Conservation (phyloP, 108 stramenopile species). For the Discostella pseudostelligera region DNA sequence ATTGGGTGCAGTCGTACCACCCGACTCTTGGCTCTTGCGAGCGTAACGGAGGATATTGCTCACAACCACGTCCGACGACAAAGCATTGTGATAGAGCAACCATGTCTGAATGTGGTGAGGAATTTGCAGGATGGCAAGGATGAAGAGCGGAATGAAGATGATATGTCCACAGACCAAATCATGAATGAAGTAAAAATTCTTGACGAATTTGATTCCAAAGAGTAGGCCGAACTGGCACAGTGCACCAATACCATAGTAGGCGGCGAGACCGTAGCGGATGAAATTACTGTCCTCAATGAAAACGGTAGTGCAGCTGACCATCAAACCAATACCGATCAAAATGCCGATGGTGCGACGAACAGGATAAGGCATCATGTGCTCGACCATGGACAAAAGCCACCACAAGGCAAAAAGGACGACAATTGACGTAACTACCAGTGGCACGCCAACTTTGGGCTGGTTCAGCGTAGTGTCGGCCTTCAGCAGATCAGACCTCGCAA, state of each 20-base stretch:
- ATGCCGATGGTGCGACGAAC: conserved; percentile 81
- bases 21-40: conserved; percentile 86
- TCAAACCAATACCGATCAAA: conserved; percentile 64
- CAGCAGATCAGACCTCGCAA: conserved; percentile 77
- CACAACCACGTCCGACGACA: conserved; percentile 93
- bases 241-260: conserved; percentile 89
- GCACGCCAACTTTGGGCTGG: conserved; percentile 59
- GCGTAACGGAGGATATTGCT: conserved; percentile 95
- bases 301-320: conserved; percentile 59
- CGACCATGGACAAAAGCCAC: conserved; percentile 59
- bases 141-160: conserved; percentile 89
- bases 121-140: conserved; percentile 83
- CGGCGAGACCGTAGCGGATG: conserved; percentile 83
- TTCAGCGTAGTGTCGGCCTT: conserved; percentile 70
- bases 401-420: conserved; percentile 50
- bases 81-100: conserved; percentile 97
- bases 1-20: conserved; percentile 57
- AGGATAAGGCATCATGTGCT: conserved; percentile 72
- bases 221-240: conserved; percentile 78
- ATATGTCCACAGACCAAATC: conserved; percentile 93
- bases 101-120: conserved; percentile 92
- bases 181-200: conserved; percentile 86
- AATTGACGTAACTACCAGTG: conserved; percentile 60
- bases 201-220: conserved; percentile 79
- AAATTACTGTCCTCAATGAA: conserved; percentile 85